A percentile compares a stretch with the other conserved stretches of the same genome.
Conservation (phyloP, 2,329 filamentous ascomycete genomes). For the Aciculosporium take region DNA sequence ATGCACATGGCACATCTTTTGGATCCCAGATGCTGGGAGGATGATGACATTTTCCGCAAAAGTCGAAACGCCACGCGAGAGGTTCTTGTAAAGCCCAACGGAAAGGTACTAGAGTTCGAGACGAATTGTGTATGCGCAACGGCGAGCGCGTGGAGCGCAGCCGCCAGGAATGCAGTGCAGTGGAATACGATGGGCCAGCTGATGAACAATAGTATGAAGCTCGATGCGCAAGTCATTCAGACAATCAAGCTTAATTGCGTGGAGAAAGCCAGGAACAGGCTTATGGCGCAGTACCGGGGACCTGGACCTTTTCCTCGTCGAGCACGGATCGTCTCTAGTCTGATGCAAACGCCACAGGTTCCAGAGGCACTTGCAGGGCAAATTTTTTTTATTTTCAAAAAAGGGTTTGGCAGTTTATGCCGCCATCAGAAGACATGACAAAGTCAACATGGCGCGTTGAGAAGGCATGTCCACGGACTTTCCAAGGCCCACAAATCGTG, state of each 20-base stretch:
- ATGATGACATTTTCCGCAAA: slow-evolving; percentile 11
- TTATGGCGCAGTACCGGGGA: slow-evolving; percentile 10
- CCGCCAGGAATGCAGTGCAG: slow-evolving; percentile 22
- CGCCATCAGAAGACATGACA: neutral
- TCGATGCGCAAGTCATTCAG: slow-evolving; percentile 13
- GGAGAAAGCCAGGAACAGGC: slow-evolving; percentile 5
- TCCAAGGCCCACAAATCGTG: too few relatives aligned
- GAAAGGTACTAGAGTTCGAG: slow-evolving; percentile 22
- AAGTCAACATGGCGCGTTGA: too few relatives aligned
- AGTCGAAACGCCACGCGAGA: slow-evolving; percentile 12
- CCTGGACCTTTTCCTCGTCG: slow-evolving; percentile 2
- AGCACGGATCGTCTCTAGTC: neutral
- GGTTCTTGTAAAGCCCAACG: slow-evolving; percentile 16
- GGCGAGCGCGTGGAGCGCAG: slow-evolving; percentile 22
- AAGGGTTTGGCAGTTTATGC: neutral
- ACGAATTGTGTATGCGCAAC: slow-evolving; percentile 26
- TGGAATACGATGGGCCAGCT: slow-evolving; percentile 19
- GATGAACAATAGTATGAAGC: slow-evolving; percentile 13
- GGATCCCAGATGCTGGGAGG: slow-evolving; percentile 10
- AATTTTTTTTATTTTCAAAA: too few relatives aligned
- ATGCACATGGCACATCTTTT: slow-evolving; percentile 18
- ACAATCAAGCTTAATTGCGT: slow-evolving; percentile 12
- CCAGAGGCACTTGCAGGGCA: neutral
- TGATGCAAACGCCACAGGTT: neutral
- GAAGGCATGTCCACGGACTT: too few relatives aligned